phyloP scores from a whole-genome alignment of 1,284 basidiomycete genomes.

The Apiotrichum brassicae region DNA sequence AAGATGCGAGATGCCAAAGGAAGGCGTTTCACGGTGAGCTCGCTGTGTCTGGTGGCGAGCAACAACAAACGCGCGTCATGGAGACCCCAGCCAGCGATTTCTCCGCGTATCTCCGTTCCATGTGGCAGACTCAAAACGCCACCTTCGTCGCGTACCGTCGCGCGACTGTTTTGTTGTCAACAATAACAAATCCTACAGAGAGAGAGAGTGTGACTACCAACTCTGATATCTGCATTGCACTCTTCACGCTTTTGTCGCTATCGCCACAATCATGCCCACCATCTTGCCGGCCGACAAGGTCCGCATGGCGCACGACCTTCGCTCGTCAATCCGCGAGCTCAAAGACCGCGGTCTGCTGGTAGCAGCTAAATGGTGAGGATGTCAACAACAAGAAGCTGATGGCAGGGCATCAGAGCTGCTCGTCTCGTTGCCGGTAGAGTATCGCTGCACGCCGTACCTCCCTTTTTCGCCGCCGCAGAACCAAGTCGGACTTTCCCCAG shows the following conservation, averaged over 20 bases:
- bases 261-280: background rate
- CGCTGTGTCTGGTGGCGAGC: background rate
- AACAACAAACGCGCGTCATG: too few relatives aligned
- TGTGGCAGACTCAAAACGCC: too few relatives aligned
- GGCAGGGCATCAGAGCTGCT: constrained; percentile 46
- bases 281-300: constrained; percentile 20
- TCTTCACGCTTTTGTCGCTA: background rate
- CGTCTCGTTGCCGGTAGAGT: constrained; percentile 35
- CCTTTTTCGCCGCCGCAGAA: constrained; percentile 39
- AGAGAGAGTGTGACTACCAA: background rate
- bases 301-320: constrained; percentile 42
- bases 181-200: constrained; percentile 4
- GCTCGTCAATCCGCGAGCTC: constrained; percentile 39
- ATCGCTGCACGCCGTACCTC: constrained; percentile 33
- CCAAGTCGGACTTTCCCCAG: constrained; percentile 18
- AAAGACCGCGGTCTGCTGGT: constrained; percentile 44
- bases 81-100: too few relatives aligned
- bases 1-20: too few relatives aligned
- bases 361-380: constrained; percentile 43
- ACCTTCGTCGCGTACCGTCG: too few relatives aligned
- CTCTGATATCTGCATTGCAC: background rate
- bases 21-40: too few relatives aligned
- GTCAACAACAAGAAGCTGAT: background rate
- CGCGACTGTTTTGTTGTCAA: too few relatives aligned
- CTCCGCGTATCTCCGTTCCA: too few relatives aligned